Percentiles rank a stretch among this genome's conserved stretches.
These are phyloP conservation scores for Colletotrichum sp. DNA, from an alignment of 2,329 filamentous ascomycete genomes.

Conservation along the genomic window DNA sequence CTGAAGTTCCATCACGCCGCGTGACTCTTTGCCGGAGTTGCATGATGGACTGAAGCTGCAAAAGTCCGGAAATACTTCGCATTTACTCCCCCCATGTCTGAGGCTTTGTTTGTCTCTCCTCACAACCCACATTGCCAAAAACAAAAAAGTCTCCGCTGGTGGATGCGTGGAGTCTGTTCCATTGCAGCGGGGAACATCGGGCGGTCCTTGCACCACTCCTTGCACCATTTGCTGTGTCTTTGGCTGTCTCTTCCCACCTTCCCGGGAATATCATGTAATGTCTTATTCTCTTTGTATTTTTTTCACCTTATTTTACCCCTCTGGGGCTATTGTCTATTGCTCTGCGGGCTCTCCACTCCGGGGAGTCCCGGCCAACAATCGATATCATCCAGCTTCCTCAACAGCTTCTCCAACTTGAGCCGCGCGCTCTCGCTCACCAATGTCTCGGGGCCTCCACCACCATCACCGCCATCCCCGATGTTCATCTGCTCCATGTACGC, in stretches of 20 bases:
- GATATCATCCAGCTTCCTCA: constrained; percentile 34
- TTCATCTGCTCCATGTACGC: constrained; percentile 33
- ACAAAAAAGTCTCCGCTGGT: not conserved
- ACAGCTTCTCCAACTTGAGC: constrained; percentile 30
- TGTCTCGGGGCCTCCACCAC: not conserved
- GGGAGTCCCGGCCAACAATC: constrained; percentile 32
- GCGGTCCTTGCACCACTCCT: not conserved
- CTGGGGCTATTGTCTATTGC: not conserved
- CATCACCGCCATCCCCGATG: not conserved
- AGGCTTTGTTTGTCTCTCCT: not conserved
- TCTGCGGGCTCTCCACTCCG: not conserved
- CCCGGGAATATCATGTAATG: not conserved
- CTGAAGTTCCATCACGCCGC: not conserved
- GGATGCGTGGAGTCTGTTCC: constrained; percentile 9
- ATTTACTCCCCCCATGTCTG: not conserved
- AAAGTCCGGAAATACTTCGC: constrained; percentile 15
- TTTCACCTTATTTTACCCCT: not conserved
- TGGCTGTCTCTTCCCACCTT: not conserved
- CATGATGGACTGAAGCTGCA: not conserved
- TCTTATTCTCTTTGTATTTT: not conserved
- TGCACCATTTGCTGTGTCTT: not conserved
- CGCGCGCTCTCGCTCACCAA: constrained; percentile 15
- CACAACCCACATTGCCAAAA: not conserved
- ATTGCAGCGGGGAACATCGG: not conserved
- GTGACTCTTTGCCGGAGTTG: not conserved